These are phyloP conservation scores for Arthroderma sp. DNA, from an alignment of 2,329 filamentous ascomycete genomes.

Conservation along the genomic window DNA sequence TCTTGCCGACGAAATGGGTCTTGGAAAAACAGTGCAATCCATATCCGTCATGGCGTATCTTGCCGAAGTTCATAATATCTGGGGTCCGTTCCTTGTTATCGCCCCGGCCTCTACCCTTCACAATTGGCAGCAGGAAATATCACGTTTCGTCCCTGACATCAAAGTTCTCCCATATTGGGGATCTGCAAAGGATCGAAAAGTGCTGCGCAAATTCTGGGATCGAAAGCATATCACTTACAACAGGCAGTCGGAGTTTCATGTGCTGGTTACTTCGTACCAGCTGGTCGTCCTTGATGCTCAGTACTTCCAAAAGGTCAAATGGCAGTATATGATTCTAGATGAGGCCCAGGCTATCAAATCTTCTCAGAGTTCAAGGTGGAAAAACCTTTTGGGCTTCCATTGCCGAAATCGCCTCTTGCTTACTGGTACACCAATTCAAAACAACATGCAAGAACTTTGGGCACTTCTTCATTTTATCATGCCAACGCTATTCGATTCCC, in stretches of 20 bases:
- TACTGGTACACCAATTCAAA: constrained; percentile 93
- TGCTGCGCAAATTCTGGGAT: constrained; percentile 97
- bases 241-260: constrained; percentile 86
- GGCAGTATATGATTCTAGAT: constrained; percentile 83
- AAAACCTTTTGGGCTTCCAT: constrained; percentile 72
- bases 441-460: constrained; percentile 87
- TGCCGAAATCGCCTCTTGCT: constrained; percentile 95
- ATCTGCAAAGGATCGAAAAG: constrained; percentile 82
- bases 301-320: constrained; percentile 39
- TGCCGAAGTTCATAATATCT: constrained; percentile 93
- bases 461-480: constrained; percentile 85
- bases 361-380: constrained; percentile 89
- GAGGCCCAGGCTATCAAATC: constrained; percentile 93
- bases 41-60: constrained; percentile 99
- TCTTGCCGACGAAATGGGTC: constrained; percentile 96
- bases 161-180: constrained; percentile 98
- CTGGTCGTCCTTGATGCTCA: constrained; percentile 89
- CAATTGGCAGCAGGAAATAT: constrained; percentile 99
- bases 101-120: constrained; percentile 48
- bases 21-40: constrained; percentile 96
- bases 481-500: constrained; percentile 79
- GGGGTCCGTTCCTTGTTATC: constrained; percentile 88
- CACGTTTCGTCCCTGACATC: constrained; percentile 83
- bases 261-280: constrained; percentile 93
- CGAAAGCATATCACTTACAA: constrained; percentile 93